Evolutionary conservation across 805 yeast genomes (phyloP).

Genomic region (Wickerhamomyces ciferrii): DNA sequence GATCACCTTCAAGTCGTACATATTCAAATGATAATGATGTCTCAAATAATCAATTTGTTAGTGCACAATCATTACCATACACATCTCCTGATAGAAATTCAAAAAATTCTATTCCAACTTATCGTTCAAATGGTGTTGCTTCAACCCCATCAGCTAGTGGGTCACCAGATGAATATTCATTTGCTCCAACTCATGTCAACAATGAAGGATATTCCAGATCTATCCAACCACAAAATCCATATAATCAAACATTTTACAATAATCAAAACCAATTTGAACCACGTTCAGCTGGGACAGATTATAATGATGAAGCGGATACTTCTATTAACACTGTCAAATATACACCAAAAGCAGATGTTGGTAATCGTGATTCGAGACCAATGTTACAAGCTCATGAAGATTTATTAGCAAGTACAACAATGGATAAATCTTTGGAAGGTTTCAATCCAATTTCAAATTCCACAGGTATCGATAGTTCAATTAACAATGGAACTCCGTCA

Average conservation of each 20-base stretch:
- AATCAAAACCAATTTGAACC: background rate
- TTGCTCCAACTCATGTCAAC: background rate
- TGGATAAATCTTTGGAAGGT: background rate
- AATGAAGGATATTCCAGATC: background rate
- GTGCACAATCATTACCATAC: background rate
- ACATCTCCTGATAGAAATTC: background rate
- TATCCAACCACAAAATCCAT: background rate
- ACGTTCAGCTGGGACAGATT: background rate
- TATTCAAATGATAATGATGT: background rate
- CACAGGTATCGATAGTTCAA: constrained; percentile 8
- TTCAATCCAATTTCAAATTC: constrained; percentile 3
- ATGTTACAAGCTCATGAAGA: background rate
- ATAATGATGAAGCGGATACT: background rate
- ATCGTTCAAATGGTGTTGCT: background rate
- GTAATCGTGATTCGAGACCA: background rate
- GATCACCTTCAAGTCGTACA: background rate
- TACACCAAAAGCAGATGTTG: constrained; percentile 6
- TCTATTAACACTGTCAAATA: constrained; percentile 1
- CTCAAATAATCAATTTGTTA: background rate
- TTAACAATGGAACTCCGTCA: background rate
- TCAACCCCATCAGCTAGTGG: background rate
- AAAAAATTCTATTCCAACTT: background rate
- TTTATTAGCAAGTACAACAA: background rate
- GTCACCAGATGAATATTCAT: background rate
- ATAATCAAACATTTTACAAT: background rate